Conservation (phyloP, 805 yeast species). For the Pichia eremophila region DNA sequence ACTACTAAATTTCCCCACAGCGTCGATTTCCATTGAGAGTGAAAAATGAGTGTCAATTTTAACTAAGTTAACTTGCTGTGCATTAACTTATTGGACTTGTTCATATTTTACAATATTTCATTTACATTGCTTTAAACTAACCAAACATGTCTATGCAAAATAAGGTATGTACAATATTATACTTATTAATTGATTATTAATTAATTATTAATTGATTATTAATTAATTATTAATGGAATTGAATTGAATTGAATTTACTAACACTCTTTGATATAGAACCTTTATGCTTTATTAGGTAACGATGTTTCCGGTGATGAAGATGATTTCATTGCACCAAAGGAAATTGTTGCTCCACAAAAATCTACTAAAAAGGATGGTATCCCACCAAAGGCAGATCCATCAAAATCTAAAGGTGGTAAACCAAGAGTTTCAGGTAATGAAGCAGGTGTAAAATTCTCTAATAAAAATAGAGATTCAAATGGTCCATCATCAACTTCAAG, state of each 20-base stretch:
- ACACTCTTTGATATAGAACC: constrained; percentile 52
- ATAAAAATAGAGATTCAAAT: constrained; percentile 57
- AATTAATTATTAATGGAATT: too few species aligned
- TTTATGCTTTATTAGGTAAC: constrained; percentile 77
- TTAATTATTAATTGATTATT: too few species aligned
- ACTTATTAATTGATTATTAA: too few species aligned
- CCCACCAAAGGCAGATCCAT: constrained; percentile 70
- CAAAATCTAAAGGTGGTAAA: constrained; percentile 63
- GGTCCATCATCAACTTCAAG: constrained; percentile 41
- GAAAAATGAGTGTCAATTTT: too few species aligned
- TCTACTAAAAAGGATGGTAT: constrained; percentile 81
- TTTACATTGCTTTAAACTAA: background rate
- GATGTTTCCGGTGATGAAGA: constrained; percentile 75
- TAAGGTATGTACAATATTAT: constrained; percentile 11
- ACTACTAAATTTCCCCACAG: too few species aligned
- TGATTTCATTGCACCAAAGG: constrained; percentile 52
- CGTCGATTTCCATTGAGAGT: too few species aligned
- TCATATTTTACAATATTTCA: too few species aligned
- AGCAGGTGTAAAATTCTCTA: constrained; percentile 69
- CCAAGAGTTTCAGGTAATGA: constrained; percentile 78
- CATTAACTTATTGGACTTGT: too few species aligned
- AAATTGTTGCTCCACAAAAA: constrained; percentile 71
- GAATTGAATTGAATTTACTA: too few species aligned
- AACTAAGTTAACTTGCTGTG: too few species aligned
- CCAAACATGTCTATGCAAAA: constrained; percentile 14